Conservation (phyloP, 805 yeast species). For the Ogataea saltuana region DNA sequence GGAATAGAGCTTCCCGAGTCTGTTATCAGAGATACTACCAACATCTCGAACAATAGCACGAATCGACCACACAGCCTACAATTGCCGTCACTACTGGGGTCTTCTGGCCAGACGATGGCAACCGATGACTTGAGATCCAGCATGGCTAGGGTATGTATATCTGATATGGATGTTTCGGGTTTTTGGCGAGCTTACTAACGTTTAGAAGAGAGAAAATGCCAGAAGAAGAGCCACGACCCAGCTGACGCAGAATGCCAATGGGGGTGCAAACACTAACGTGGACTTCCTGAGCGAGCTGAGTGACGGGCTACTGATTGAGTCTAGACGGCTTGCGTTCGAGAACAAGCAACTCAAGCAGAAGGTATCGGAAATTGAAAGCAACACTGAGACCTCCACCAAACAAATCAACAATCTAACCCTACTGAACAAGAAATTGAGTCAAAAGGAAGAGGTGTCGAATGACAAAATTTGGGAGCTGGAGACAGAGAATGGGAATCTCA, state of each 20-base stretch:
- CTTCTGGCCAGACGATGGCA: neutral
- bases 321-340: slow-evolving; percentile 69
- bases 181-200: too few relatives aligned
- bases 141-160: slow-evolving; percentile 14
- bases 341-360: slow-evolving; percentile 48
- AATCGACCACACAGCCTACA: slow-evolving; percentile 1
- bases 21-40: neutral
- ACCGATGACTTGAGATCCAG: slow-evolving; percentile 10
- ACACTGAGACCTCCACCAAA: slow-evolving; percentile 40
- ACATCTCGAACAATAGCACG: neutral
- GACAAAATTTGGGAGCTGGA: slow-evolving; percentile 71
- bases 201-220: slow-evolving; percentile 17
- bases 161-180: neutral
- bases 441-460: slow-evolving; percentile 49
- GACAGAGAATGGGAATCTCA: slow-evolving; percentile 41
- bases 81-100: neutral
- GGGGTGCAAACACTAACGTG: slow-evolving; percentile 54
- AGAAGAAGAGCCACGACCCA: slow-evolving; percentile 17
- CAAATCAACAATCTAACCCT: slow-evolving; percentile 38
- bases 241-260: slow-evolving; percentile 9
- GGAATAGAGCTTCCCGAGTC: neutral
- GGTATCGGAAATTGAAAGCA: slow-evolving; percentile 45
- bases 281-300: slow-evolving; percentile 73
- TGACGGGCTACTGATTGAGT: slow-evolving; percentile 69
- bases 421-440: slow-evolving; percentile 35